Evolutionary conservation across 768 basidiomycete genomes (phyloP).

Genomic region (Leccinum boreale): DNA sequence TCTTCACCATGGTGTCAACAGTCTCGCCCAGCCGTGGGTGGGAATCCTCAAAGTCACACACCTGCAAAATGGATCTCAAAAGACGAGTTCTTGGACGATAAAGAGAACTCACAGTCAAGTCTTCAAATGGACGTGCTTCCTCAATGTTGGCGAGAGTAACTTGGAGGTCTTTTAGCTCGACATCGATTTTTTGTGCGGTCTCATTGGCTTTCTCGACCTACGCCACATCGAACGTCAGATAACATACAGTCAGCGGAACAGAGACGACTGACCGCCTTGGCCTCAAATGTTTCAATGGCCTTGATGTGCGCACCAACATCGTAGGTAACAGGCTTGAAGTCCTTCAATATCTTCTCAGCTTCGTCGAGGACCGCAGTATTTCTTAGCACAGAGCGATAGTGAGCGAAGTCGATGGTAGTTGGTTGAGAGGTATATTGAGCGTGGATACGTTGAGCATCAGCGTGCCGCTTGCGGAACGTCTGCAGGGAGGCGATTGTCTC

Average conservation of each 20-base stretch:
- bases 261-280: slow-evolving; percentile 75
- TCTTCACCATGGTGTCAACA: slow-evolving; percentile 93
- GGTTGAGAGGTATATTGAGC: slow-evolving; percentile 63
- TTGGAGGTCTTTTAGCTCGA: slow-evolving; percentile 88
- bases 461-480: slow-evolving; percentile 94
- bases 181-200: slow-evolving; percentile 85
- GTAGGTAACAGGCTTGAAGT: slow-evolving; percentile 94
- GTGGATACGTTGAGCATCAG: slow-evolving; percentile 77
- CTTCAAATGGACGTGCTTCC: slow-evolving; percentile 95
- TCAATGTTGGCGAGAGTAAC: slow-evolving; percentile 95
- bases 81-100: background rate
- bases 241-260: background rate
- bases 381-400: slow-evolving; percentile 90
- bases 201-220: slow-evolving; percentile 88
- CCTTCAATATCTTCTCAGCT: slow-evolving; percentile 82
- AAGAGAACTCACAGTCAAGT: slow-evolving; percentile 74
- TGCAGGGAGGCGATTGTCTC: slow-evolving; percentile 89
- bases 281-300: slow-evolving; percentile 95
- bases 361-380: slow-evolving; percentile 91
- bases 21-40: slow-evolving; percentile 90
- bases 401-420: slow-evolving; percentile 82
- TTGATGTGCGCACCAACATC: slow-evolving; percentile 87
- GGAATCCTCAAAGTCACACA: slow-evolving; percentile 86
- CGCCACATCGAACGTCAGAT: background rate
- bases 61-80: slow-evolving; percentile 40